phyloP scores from a whole-genome alignment of 495 filamentous ascomycete species.

The Tuber magnatum region DNA sequence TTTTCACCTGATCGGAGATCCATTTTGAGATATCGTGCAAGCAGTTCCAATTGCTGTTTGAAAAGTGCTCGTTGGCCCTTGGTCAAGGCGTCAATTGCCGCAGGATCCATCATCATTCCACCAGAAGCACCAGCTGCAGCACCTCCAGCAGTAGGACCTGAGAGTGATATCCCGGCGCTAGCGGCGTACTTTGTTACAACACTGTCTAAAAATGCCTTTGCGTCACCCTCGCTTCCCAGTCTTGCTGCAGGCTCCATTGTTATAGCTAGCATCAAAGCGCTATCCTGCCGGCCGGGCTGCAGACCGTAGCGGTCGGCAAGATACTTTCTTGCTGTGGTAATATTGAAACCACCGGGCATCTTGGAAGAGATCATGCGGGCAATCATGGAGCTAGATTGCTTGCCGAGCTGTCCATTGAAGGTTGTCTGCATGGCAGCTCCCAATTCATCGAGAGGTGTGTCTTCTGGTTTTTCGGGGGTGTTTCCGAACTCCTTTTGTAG shows the following conservation, averaged over 20 bases:
- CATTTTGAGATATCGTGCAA: conserved; percentile 93
- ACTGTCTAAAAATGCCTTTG: conserved; percentile 83
- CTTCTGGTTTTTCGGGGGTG: conserved; percentile 97
- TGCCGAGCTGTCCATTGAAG: conserved; percentile 95
- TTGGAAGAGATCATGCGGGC: conserved; percentile 94
- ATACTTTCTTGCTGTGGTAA: conserved; percentile 88
- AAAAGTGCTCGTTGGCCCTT: conserved; percentile 91
- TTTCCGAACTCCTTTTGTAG: conserved; percentile 97
- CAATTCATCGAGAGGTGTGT: conserved; percentile 90
- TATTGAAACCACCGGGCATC: conserved; percentile 99
- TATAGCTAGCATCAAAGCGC: conserved; percentile 76
- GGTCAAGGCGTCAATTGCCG: conserved; percentile 90
- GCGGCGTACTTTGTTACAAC: conserved; percentile 82
- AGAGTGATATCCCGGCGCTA: conserved; percentile 74
- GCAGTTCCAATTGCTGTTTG: conserved; percentile 93
- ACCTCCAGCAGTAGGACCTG: conserved; percentile 62
- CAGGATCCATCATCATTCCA: conserved; percentile 99
- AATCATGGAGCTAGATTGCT: conserved; percentile 89
- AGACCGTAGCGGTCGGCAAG: conserved; percentile 91
- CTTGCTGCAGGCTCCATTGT: conserved; percentile 87
- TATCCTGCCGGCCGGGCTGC: conserved; percentile 80
- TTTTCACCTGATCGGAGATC: conserved; percentile 93
- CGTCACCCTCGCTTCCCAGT: conserved; percentile 80
- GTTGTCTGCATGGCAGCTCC: conserved; percentile 94
- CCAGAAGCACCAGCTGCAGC: conserved; percentile 61